phyloP scores from a whole-genome alignment of 352 stramenopile genomes.

The Phytophthora sansomeana region DNA sequence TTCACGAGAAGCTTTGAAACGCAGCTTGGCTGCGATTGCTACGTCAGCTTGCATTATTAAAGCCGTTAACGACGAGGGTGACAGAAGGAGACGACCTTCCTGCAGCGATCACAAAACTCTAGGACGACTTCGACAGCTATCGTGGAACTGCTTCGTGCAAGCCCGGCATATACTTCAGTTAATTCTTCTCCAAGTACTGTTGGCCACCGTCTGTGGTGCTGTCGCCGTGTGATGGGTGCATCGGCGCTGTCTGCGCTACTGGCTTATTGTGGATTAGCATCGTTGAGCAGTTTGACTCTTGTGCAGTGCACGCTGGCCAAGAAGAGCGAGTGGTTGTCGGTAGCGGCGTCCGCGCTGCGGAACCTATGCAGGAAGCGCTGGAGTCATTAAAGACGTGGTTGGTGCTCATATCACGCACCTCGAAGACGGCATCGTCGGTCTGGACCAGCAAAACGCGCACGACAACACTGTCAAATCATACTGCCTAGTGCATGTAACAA shows the following conservation, averaged over 20 bases:
- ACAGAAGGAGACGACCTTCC: slow-evolving; percentile 27
- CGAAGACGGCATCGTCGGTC: slow-evolving; percentile 4
- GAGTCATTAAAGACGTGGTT: slow-evolving; percentile 47
- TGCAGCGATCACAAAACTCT: slow-evolving; percentile 27
- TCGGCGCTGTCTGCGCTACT: slow-evolving; percentile 62
- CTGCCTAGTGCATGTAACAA: slow-evolving; percentile 35
- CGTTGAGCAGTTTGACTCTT: slow-evolving; percentile 55
- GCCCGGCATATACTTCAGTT: slow-evolving; percentile 22
- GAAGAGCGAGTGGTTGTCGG: slow-evolving; percentile 55
- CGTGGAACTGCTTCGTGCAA: slow-evolving; percentile 28
- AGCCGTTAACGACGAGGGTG: slow-evolving; percentile 12
- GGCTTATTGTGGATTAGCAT: slow-evolving; percentile 66
- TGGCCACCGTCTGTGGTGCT: slow-evolving; percentile 37
- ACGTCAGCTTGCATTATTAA: slow-evolving; percentile 23
- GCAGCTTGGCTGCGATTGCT: slow-evolving; percentile 45
- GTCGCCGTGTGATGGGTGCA: slow-evolving; percentile 61
- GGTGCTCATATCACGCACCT: slow-evolving; percentile 19
- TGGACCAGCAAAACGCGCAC: slow-evolving; percentile 37
- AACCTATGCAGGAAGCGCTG: slow-evolving; percentile 60
- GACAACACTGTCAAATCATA: slow-evolving; percentile 53
- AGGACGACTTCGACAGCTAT: slow-evolving; percentile 43
- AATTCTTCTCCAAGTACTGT: slow-evolving; percentile 6
- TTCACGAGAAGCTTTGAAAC: slow-evolving; percentile 65
- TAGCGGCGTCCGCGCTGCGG: slow-evolving; percentile 45
- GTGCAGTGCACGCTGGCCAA: slow-evolving; percentile 53